Evolutionary conservation across 1,139 yeast species (phyloP).

Genomic region (Magnusiomyces magnusii): DNA sequence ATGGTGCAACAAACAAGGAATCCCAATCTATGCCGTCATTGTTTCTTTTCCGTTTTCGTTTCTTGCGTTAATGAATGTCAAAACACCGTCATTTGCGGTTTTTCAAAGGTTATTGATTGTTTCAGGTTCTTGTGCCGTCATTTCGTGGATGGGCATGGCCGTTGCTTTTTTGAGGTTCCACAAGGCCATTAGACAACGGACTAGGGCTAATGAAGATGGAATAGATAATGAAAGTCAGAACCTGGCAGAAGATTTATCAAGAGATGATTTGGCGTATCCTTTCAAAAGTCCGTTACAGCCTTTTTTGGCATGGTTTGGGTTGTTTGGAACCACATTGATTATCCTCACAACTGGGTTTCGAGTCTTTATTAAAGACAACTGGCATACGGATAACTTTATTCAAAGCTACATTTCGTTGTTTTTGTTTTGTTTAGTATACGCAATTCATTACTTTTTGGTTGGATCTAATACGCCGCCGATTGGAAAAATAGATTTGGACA

Average conservation of each 20-base stretch:
- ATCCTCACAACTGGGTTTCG: conserved; percentile 64
- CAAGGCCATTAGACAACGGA: conserved; percentile 45
- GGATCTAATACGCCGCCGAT: conserved; percentile 50
- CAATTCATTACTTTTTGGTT: conserved; percentile 47
- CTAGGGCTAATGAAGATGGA: background rate
- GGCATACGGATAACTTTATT: conserved; percentile 59
- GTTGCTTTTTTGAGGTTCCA: conserved; percentile 63
- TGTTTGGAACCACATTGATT: conserved; percentile 47
- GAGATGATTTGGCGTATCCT: conserved; percentile 45
- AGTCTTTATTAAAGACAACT: conserved; percentile 48
- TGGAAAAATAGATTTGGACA: conserved; percentile 59
- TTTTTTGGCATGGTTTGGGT: conserved; percentile 59
- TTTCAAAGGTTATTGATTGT: conserved; percentile 58
- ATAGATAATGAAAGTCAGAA: background rate
- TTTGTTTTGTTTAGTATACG: conserved; percentile 46
- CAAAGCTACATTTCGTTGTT: conserved; percentile 61
- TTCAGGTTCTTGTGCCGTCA: conserved; percentile 61
- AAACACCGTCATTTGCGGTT: conserved; percentile 52
- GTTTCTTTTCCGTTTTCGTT: conserved; percentile 55
- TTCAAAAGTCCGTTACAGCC: conserved; percentile 75
- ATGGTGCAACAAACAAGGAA: conserved; percentile 55
- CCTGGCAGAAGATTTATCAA: conserved; percentile 23
- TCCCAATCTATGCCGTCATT: conserved; percentile 64
- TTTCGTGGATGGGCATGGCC: conserved; percentile 81
- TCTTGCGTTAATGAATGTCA: conserved; percentile 52